Conservation (phyloP, 164 flowering plant species). For the Dillenia turbinata region DNA sequence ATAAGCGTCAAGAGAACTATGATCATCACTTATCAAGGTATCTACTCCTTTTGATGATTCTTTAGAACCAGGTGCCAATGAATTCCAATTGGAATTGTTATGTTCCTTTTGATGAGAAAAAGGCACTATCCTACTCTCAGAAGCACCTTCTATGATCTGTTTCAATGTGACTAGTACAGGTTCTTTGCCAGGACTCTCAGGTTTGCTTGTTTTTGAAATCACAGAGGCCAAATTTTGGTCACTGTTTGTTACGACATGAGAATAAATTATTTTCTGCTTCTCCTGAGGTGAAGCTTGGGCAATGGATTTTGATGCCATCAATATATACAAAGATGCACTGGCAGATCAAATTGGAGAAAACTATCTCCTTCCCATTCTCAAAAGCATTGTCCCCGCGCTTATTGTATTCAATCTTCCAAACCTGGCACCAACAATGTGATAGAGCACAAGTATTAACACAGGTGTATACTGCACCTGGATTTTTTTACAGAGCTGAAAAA, state of each 20-base stretch:
- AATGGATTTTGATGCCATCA: slow-evolving; percentile 44
- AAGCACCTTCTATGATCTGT: slow-evolving; percentile 15
- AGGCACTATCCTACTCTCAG: slow-evolving; percentile 22
- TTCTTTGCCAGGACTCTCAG: slow-evolving; percentile 26
- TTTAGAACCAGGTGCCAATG: slow-evolving; percentile 16
- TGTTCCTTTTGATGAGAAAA: slow-evolving; percentile 18
- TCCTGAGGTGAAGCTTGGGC: slow-evolving; percentile 22
- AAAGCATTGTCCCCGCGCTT: not conserved
- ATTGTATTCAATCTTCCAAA: not conserved
- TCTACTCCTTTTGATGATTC: slow-evolving; percentile 22
- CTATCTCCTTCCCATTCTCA: slow-evolving; percentile 13
- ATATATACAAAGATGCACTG: slow-evolving; percentile 1
- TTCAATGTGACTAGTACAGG: slow-evolving; percentile 16
- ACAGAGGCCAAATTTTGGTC: slow-evolving; percentile 28
- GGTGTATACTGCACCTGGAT: too few species aligned
- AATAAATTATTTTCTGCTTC: slow-evolving; percentile 25
- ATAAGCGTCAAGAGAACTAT: slow-evolving; percentile 29
- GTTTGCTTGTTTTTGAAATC: slow-evolving; percentile 29
- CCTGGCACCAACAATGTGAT: too few species aligned
- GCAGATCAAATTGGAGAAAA: slow-evolving; percentile 12
- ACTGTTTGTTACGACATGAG: slow-evolving; percentile 19
- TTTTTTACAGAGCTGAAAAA: too few species aligned
- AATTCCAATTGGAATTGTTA: slow-evolving; percentile 19
- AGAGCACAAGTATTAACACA: too few species aligned
- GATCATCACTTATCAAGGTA: slow-evolving; percentile 22